Conservation (phyloP, 2,329 filamentous ascomycete species). For the Pleomassaria siparia region DNA sequence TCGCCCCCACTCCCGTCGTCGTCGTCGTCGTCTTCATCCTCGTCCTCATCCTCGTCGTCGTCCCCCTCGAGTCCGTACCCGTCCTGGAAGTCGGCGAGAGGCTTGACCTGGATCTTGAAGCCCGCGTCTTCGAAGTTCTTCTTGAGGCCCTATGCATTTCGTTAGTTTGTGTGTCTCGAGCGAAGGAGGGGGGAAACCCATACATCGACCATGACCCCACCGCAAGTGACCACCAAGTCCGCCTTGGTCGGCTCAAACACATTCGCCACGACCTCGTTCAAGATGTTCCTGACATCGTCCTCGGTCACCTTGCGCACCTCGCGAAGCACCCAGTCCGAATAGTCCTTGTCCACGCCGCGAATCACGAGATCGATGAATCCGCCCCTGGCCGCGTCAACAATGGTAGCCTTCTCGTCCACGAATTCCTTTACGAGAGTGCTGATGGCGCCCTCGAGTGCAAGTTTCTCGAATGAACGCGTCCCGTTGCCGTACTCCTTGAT, state of each 20-base stretch:
- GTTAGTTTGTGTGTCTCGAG: background rate
- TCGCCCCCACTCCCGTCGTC: slow-evolving; percentile 40
- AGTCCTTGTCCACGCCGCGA: slow-evolving; percentile 72
- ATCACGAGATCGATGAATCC: slow-evolving; percentile 84
- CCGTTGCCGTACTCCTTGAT: slow-evolving; percentile 75
- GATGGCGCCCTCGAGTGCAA: slow-evolving; percentile 86
- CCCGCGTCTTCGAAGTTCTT: slow-evolving; percentile 73
- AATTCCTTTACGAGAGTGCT: slow-evolving; percentile 84
- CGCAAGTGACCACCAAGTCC: slow-evolving; percentile 87
- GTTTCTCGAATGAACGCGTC: slow-evolving; percentile 69
- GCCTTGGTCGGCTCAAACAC: slow-evolving; percentile 78
- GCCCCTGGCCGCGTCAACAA: slow-evolving; percentile 76
- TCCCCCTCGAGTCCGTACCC: slow-evolving; percentile 78
- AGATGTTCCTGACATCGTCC: slow-evolving; percentile 73
- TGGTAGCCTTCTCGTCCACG: slow-evolving; percentile 85
- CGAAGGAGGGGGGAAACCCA: background rate
- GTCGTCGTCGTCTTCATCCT: slow-evolving; percentile 60
- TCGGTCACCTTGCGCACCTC: slow-evolving; percentile 74
- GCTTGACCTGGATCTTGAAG: slow-evolving; percentile 75
- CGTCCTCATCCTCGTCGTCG: slow-evolving; percentile 61
- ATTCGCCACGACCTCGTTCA: slow-evolving; percentile 74
- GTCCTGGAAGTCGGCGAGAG: slow-evolving; percentile 80
- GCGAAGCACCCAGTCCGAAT: slow-evolving; percentile 73
- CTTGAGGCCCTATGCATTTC: slow-evolving; percentile 64
- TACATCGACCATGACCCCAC: slow-evolving; percentile 81